Evolutionary conservation across 169 alveolate species (phyloP), one percentile per base, ranked within the genome.

Genomic region (Plasmodium gaboni): DNA sequence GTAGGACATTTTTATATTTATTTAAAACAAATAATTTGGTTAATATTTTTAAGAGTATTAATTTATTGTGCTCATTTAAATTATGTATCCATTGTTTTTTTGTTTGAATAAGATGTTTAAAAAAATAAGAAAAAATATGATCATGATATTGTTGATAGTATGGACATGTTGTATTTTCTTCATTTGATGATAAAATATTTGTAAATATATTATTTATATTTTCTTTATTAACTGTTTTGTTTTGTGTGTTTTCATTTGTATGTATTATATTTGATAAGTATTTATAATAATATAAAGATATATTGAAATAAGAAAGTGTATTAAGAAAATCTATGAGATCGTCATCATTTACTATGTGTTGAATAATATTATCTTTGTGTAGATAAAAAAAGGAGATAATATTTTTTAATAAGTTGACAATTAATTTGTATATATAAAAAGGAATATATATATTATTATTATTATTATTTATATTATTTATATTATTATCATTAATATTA

Each of bases 301-400:
- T 2, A 9, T 8, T 12, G 13, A 69, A 69, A 17, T 15, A 48
- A 19, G 76, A 48, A 17, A 69, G 51, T 38, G 63, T 8, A 17
- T 24, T 38, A 13, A 17, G 24, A 22, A 69, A 15, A 15, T 69
- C 64, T 7, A 69, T 19, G 12, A 69, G 24, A 13, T 69, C 50
- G 1, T 7, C n/a, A 46, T 69, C 51, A 46, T 9, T 44, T 46
- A 69, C 17, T 4, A 32, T 15, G 5, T n/a, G 17, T 15, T 48
- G 13, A 17, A 44, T 24, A 46, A 24, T 17, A 4, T 17, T 42
- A 9, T 42, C 12, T 46, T 46, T 48, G 13, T 44, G 50, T 10
- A 69, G 3, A 15, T 12, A 19, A 69, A 69, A 69, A 48, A 69
- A 69, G 3, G 76, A 69, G 10, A 48, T 46, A 8, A 46, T 19